Evolutionary conservation across 345 rosid species (phyloP).

Genomic region (Conringia planisiliqua): DNA sequence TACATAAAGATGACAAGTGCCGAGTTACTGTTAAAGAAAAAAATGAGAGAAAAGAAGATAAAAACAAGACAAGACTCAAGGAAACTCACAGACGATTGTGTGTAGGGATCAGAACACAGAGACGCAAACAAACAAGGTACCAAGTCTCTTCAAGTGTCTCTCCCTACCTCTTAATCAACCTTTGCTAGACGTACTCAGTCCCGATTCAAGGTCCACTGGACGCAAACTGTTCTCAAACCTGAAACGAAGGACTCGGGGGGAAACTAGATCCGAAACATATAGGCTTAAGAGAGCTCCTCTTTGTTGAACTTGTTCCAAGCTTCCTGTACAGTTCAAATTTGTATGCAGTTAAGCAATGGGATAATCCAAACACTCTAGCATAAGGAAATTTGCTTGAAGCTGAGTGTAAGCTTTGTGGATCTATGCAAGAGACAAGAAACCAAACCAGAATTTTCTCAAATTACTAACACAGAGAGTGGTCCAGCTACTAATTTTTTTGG

Average conservation of each 20-base stretch:
- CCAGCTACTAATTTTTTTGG: background rate
- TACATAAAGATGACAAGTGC: slow-evolving; percentile 13
- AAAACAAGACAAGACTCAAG: slow-evolving; percentile 1
- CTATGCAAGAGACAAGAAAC: background rate
- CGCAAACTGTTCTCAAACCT: slow-evolving; percentile 16
- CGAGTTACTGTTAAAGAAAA: background rate
- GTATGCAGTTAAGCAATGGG: background rate
- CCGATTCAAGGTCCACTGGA: background rate
- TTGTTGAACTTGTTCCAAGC: slow-evolving; percentile 41
- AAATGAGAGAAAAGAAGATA: background rate
- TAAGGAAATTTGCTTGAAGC: background rate
- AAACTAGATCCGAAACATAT: background rate
- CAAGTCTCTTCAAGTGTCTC: slow-evolving; percentile 21
- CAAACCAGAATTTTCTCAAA: background rate
- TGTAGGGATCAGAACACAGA: slow-evolving; percentile 3
- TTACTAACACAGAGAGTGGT: background rate
- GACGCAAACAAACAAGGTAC: slow-evolving; percentile 13
- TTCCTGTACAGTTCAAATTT: slow-evolving; percentile 30
- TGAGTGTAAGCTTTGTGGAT: background rate
- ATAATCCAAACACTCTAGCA: background rate
- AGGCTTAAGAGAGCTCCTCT: slow-evolving; percentile 36
- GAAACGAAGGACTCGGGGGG: background rate
- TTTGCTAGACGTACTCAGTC: slow-evolving; percentile 8
- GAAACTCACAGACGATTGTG: slow-evolving; percentile 17
- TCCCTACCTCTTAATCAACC: slow-evolving; percentile 14